Percentiles rank a stretch among this genome's conserved stretches.
phyloP scores from a whole-genome alignment of 2,329 filamentous ascomycete genomes.

The Cercospora janseana region DNA sequence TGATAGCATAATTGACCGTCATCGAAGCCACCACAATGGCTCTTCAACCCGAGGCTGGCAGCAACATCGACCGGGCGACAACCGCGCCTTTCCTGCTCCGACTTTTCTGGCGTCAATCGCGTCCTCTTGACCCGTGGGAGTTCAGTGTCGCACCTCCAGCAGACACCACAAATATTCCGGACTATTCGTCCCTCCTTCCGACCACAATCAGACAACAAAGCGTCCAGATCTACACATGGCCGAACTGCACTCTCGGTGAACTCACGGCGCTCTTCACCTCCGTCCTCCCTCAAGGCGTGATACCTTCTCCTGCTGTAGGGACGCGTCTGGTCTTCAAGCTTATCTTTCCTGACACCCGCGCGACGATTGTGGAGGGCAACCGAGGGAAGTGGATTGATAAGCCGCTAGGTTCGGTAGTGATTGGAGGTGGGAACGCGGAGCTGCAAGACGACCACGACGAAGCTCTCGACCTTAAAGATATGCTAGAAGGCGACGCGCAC shows the following conservation, averaged over 20 bases:
- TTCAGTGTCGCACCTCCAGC: slow-evolving; percentile 55
- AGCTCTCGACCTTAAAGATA: slow-evolving; percentile 35
- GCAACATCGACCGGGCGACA: slow-evolving; percentile 63
- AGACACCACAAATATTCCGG: slow-evolving; percentile 32
- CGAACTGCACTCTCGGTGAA: slow-evolving; percentile 74
- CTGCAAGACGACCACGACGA: slow-evolving; percentile 36
- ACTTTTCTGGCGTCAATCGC: slow-evolving; percentile 74
- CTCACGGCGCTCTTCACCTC: slow-evolving; percentile 73
- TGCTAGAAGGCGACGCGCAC: slow-evolving; percentile 56
- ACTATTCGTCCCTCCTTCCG: slow-evolving; percentile 57
- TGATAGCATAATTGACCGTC: slow-evolving; percentile 3
- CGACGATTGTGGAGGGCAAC: slow-evolving; percentile 43
- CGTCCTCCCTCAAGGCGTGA: slow-evolving; percentile 60
- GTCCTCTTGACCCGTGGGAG: slow-evolving; percentile 73
- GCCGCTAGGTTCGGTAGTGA: slow-evolving; percentile 77
- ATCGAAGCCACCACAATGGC: slow-evolving; percentile 29
- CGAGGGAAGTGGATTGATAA: slow-evolving; percentile 69
- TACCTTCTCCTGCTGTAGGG: slow-evolving; percentile 73
- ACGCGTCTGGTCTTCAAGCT: slow-evolving; percentile 85
- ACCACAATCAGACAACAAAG: slow-evolving; percentile 41
- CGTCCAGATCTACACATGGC: slow-evolving; percentile 83
- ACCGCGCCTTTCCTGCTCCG: slow-evolving; percentile 81
- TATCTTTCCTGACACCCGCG: slow-evolving; percentile 72
- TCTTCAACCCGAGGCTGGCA: slow-evolving; percentile 37
- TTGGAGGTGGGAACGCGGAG: slow-evolving; percentile 51